phyloP scores from a whole-genome alignment of 1,284 basidiomycete species.

The Moniliella sp. region DNA sequence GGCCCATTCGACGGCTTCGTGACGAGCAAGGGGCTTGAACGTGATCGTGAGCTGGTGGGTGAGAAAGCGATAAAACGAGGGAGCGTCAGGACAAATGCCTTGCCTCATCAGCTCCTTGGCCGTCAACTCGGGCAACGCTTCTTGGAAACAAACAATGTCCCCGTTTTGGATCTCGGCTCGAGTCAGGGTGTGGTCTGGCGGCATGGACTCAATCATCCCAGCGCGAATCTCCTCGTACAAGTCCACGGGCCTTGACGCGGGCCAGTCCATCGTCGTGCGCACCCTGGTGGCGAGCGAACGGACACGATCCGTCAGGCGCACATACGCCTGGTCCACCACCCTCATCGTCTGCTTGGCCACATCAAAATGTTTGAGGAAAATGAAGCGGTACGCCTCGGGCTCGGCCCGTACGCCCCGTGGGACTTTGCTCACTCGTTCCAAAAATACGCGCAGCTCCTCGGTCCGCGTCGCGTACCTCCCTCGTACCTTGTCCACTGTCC shows the following conservation, averaged over 20 bases:
- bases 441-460: too few species aligned
- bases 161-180: slow-evolving; percentile 98
- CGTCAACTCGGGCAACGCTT: slow-evolving; percentile 79
- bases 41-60: too few species aligned
- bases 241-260: slow-evolving; percentile 72
- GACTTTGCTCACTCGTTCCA: too few species aligned
- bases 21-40: too few species aligned
- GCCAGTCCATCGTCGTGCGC: slow-evolving; percentile 90
- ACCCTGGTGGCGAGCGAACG: slow-evolving; percentile 64
- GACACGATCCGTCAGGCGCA: slow-evolving; percentile 59
- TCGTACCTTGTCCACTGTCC: too few species aligned
- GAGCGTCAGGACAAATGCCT: too few species aligned
- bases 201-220: slow-evolving; percentile 97
- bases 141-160: slow-evolving; percentile 96
- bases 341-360: slow-evolving; percentile 69
- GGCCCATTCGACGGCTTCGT: too few species aligned
- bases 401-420: too few species aligned
- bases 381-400: too few species aligned
- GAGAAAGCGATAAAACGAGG: too few species aligned
- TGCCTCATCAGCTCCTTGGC: too few species aligned
- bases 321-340: slow-evolving; percentile 75
- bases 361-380: slow-evolving; percentile 97
- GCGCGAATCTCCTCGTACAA: slow-evolving; percentile 99
- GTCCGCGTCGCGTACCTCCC: too few species aligned
- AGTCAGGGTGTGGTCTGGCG: slow-evolving; percentile 73